phyloP scores from a whole-genome alignment of 2,329 filamentous ascomycete species.

The Ascochyta rabiei region DNA sequence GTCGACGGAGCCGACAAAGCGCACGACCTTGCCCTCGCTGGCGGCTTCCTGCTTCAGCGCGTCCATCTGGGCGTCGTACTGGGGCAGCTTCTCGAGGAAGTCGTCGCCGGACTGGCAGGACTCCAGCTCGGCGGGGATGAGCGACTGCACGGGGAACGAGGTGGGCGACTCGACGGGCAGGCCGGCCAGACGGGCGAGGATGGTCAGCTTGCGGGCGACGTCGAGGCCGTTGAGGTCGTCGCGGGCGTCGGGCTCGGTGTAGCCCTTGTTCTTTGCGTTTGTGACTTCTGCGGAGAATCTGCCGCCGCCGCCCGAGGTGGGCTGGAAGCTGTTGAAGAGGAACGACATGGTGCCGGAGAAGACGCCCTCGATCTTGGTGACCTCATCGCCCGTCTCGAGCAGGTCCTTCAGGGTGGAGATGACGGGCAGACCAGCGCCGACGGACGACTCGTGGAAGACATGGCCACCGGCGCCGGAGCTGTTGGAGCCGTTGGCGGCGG shows the following conservation, averaged over 20 bases:
- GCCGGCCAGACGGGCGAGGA: constrained; percentile 84
- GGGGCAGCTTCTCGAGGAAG: constrained; percentile 79
- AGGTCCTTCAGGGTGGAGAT: constrained; percentile 93
- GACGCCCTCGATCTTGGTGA: constrained; percentile 92
- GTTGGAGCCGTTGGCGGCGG: constrained; percentile 69
- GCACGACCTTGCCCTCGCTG: constrained; percentile 86
- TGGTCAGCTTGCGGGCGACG: constrained; percentile 94
- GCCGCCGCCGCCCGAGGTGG: constrained; percentile 74
- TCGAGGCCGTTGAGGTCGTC: constrained; percentile 88
- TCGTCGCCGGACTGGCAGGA: constrained; percentile 77
- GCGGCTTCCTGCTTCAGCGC: constrained; percentile 83
- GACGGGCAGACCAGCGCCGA: constrained; percentile 90
- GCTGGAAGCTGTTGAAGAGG: constrained; percentile 96
- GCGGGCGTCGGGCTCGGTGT: constrained; percentile 85
- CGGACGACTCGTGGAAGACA: constrained; percentile 93
- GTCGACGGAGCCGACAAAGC: constrained; percentile 94
- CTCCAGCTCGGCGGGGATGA: constrained; percentile 89
- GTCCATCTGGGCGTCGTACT: constrained; percentile 91
- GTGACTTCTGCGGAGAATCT: constrained; percentile 91
- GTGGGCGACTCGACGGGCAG: constrained; percentile 82
- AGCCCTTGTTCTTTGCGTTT: constrained; percentile 90
- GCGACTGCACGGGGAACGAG: constrained; percentile 88
- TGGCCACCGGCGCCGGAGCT: constrained; percentile 71
- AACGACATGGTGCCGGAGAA: constrained; percentile 98
- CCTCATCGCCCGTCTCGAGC: constrained; percentile 89